These are phyloP conservation scores for Oenanthe sinensis DNA, from an alignment of 129 eudicot genomes.

Conservation along the genomic window DNA sequence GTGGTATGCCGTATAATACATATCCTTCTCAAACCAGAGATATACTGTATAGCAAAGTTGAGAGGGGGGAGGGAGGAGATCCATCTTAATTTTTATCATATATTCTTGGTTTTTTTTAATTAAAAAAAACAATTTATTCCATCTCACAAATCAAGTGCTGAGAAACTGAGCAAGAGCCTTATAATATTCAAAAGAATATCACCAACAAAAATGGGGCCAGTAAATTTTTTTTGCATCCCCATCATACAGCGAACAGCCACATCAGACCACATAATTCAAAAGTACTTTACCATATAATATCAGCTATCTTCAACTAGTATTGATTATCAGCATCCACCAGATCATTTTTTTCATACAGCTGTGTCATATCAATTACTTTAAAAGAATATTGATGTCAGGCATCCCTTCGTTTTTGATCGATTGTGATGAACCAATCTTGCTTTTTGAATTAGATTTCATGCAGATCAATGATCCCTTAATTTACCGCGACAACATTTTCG, in stretches of 20 bases:
- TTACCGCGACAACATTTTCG: constrained; percentile 40
- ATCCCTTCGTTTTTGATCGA: background rate
- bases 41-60: too few relatives aligned
- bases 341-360: background rate
- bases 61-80: too few relatives aligned
- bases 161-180: too few relatives aligned
- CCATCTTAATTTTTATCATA: too few relatives aligned
- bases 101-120: too few relatives aligned
- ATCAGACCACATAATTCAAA: background rate
- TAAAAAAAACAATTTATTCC: too few relatives aligned
- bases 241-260: background rate
- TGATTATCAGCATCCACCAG: background rate
- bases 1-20: too few relatives aligned
- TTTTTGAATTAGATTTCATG: background rate
- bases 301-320: background rate
- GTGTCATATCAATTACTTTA: background rate
- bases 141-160: too few relatives aligned
- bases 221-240: background rate
- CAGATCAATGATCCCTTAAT: background rate
- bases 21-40: too few relatives aligned
- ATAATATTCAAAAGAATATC: too few relatives aligned
- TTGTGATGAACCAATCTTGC: background rate
- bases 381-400: background rate
- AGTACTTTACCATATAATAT: background rate
- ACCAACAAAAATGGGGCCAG: too few relatives aligned